These are phyloP conservation scores for Fusarium poae DNA, from an alignment of 2,329 filamentous ascomycete species.

Conservation along the genomic window DNA sequence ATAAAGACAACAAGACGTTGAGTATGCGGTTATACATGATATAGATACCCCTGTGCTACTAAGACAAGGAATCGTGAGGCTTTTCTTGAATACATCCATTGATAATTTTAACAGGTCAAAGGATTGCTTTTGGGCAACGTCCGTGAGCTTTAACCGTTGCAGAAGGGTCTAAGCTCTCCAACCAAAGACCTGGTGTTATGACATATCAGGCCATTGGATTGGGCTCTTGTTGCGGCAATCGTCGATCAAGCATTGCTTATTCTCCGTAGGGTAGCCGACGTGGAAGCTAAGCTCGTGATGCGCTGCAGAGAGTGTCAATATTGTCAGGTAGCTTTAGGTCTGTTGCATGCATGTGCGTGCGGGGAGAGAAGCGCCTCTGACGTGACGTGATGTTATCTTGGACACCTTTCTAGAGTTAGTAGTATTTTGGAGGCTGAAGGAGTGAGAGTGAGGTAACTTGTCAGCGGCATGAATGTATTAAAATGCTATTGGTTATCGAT, in stretches of 20 bases:
- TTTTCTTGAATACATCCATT: slow-evolving; percentile 15
- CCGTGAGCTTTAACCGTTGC: slow-evolving; percentile 21
- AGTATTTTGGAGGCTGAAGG: slow-evolving; percentile 2
- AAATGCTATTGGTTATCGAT: neutral
- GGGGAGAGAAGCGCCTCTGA: slow-evolving; percentile 39
- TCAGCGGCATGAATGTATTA: neutral
- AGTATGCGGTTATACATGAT: slow-evolving; percentile 4
- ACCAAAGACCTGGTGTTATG: neutral
- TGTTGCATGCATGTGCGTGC: slow-evolving; percentile 37
- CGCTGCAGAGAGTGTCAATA: slow-evolving; percentile 25
- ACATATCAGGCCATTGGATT: slow-evolving; percentile 24
- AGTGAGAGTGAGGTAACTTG: neutral
- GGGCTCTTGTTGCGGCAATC: slow-evolving; percentile 21
- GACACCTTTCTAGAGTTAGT: slow-evolving; percentile 5
- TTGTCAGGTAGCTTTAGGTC: neutral
- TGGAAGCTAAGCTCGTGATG: slow-evolving; percentile 33
- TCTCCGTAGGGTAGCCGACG: slow-evolving; percentile 7
- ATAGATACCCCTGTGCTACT: slow-evolving; percentile 27
- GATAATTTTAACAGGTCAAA: slow-evolving; percentile 26
- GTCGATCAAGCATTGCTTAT: slow-evolving; percentile 35
- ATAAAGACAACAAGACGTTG: slow-evolving; percentile 3
- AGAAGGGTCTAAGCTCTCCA: slow-evolving; percentile 14
- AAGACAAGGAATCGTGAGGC: slow-evolving; percentile 16
- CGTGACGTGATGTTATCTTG: slow-evolving; percentile 33
- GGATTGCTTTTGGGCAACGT: slow-evolving; percentile 13